Evolutionary conservation across 305 asterid genomes (phyloP).

Genomic region (Fraxinus floribunda): DNA sequence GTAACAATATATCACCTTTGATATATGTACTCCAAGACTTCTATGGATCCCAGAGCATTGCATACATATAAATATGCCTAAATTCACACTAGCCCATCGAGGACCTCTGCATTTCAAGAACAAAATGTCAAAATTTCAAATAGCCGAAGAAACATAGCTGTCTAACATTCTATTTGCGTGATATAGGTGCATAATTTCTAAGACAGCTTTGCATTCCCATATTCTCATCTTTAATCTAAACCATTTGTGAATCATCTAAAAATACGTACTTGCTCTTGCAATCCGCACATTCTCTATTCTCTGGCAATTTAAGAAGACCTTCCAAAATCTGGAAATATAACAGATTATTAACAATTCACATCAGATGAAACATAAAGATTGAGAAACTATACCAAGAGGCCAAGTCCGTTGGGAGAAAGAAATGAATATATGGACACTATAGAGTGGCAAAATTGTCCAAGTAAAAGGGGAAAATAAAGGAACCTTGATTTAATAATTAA

Average conservation of each 20-base stretch:
- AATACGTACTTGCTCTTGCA: slow-evolving; percentile 89
- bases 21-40: slow-evolving; percentile 99
- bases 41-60: slow-evolving; percentile 99
- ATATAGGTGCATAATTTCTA: slow-evolving; percentile 10
- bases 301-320: slow-evolving; percentile 98
- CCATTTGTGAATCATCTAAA: slow-evolving; percentile 16
- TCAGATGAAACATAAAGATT: slow-evolving; percentile 16
- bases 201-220: background rate
- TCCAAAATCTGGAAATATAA: slow-evolving; percentile 71
- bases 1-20: slow-evolving; percentile 64
- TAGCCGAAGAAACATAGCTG: background rate
- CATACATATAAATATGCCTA: slow-evolving; percentile 98
- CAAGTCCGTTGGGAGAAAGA: slow-evolving; percentile 5
- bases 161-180: background rate
- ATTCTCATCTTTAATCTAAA: slow-evolving; percentile 5
- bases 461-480: background rate
- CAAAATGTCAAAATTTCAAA: background rate
- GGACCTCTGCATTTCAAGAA: slow-evolving; percentile 75
- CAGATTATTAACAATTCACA: slow-evolving; percentile 15
- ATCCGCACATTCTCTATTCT: slow-evolving; percentile 99
- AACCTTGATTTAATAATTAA: background rate
- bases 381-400: slow-evolving; percentile 16
- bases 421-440: background rate
- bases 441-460: background rate
- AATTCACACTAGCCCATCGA: slow-evolving; percentile 99